Evolutionary conservation across 139 green algal species (phyloP).

Genomic region (Penium margaritaceum): DNA sequence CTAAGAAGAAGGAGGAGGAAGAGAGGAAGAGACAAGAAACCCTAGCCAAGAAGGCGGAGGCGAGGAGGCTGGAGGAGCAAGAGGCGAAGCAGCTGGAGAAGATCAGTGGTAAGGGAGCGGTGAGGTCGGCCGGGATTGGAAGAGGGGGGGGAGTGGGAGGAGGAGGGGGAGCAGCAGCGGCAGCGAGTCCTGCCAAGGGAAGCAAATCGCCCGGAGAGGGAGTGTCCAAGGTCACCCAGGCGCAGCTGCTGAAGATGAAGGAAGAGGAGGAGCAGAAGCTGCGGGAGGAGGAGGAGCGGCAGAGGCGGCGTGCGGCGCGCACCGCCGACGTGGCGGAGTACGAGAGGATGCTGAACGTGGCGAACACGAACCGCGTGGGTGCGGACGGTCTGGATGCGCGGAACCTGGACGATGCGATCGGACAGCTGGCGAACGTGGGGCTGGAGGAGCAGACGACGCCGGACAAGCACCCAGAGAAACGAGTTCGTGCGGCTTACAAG

Average conservation of each 20-base stretch:
- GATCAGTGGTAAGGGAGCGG: neutral
- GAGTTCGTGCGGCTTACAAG: slow-evolving; percentile 46
- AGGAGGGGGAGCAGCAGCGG: neutral
- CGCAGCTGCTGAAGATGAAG: slow-evolving; percentile 19
- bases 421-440: slow-evolving; percentile 1
- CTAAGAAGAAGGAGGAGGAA: slow-evolving; percentile 48
- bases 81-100: slow-evolving; percentile 40
- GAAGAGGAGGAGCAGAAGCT: slow-evolving; percentile 26
- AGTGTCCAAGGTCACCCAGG: slow-evolving; percentile 12
- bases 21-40: slow-evolving; percentile 28
- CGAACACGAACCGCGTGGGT: slow-evolving; percentile 42
- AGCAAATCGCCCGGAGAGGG: neutral
- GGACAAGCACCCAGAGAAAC: slow-evolving; percentile 42
- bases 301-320: neutral
- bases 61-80: slow-evolving; percentile 33
- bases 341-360: slow-evolving; percentile 29
- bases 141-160: neutral
- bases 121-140: too few relatives aligned
- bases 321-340: slow-evolving; percentile 39
- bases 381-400: slow-evolving; percentile 39
- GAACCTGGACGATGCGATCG: slow-evolving; percentile 42
- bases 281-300: neutral
- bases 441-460: slow-evolving; percentile 6
- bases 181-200: neutral
- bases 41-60: slow-evolving; percentile 31